Evolutionary conservation across 345 rosid species (phyloP), one percentile per base, ranked within the genome.

Genomic region (Trapa incisa): DNA sequence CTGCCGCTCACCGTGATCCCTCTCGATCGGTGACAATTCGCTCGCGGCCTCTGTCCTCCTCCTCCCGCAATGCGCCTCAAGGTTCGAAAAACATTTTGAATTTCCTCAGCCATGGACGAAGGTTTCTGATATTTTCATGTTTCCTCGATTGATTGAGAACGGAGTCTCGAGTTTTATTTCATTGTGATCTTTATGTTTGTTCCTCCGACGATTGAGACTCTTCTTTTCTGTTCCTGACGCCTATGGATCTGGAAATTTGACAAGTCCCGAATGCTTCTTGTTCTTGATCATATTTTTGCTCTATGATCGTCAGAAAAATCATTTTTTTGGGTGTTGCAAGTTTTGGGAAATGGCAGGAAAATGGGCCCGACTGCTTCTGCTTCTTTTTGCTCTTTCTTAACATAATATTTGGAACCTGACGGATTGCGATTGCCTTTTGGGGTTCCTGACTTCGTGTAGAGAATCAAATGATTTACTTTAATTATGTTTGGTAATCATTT

Each of bases 1-100:
- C 61, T 43, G 70, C 37, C 63, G 37, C 36, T n/a, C 47, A 29
- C 58, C 29, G 45, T 22, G 17, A 48, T 66, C 69, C 60, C 17
- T 39, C 41, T 48, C 17, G 48, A 57, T 54, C 63, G 2, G 22
- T 37, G 70, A 62, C 37, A 43, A 10, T 56, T 45, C 62, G 17
- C 36, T 32, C 48, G 47, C 8, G 29, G 29, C 56, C 41, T 16
- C 37, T 66, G 43, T 41, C 7, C 43, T 22, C 57, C 68, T 32
- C 7, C 7, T 10, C 17, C 39, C 62, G 47, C n/a, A 4, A 43
- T 56, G 47, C 14, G 36, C 1, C 62, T 56, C 63, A 17, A 67
- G 70, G 70, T 67, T 43, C 53, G 70, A 54, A 9, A n/a, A 29
- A 52, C 29, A 58, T 9, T 58, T 16, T 2, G 33, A 29, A 58